Evolutionary conservation across 2,329 filamentous ascomycete genomes (phyloP), one percentile per base, ranked within the genome.

Genomic region (Aspergillus puulaauensis): DNA sequence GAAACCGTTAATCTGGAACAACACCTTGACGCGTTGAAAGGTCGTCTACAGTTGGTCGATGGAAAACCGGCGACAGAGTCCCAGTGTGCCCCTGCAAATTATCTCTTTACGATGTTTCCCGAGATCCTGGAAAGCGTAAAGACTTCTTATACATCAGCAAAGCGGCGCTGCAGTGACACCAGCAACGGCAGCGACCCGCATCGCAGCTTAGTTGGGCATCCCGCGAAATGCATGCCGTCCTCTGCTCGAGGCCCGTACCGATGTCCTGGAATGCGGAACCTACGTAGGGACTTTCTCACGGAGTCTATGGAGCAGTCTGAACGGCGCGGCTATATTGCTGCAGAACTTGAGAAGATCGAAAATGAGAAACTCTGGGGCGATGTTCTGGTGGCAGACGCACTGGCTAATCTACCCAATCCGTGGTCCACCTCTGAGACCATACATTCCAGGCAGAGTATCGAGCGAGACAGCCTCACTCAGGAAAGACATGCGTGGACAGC

Each of bases 401-500:
- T 44, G 23, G 14, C 49, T 45, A 31, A 37, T 7, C 5, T n/a
- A 37, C 6, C 6, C 33, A 35, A 37, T 37, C 5, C 35, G 2
- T 37, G 2, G 2, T 12, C 33, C 8, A 14, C 33, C 35, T 15
- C 15, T 15, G 35, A n/a, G 2, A 37, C 5, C 6, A 37, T 37
- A 37, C 14, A 14, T 11, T 33, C 11, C 3, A 19, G 19, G 19
- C 19, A 19, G 19, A 19, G 19, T 19, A 19, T 19, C 19, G 19
- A 19, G 19, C 19, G 19, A 19, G 19, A 19, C 19, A 19, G 31
- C 15, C 40, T 41, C 9, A 31, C 27, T 35, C 37, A 45, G 52
- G 56, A 50, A 66, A 67, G 15, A 64, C 57, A 63, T 64, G 66
- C 2, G 64, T 66, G 44, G 66, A 66, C 17, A 74, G 56, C 50